Evolutionary conservation across 2,329 filamentous ascomycete species (phyloP), one percentile per base, ranked within the genome.

Genomic region (Botrytis medusae): DNA sequence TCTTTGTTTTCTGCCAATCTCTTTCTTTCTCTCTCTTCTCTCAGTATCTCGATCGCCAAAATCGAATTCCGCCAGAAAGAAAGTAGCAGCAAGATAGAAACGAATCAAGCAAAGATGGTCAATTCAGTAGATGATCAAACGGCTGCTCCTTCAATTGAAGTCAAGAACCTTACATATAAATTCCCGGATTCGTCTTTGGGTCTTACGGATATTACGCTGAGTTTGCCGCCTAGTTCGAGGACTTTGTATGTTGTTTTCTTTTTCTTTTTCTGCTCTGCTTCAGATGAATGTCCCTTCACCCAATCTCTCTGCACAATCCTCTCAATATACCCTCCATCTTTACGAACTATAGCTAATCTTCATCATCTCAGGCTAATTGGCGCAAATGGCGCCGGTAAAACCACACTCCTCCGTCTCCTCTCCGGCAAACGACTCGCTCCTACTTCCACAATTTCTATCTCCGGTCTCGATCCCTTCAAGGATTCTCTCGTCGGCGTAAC

Each of bases 341-440:
- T 29, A 5, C 4, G 6, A 25, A n/a, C 1, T 0, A 81, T 83
- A 88, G 78, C 91, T 96, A 78, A 89, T 86, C 51, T 84, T 84
- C 90, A 98, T 72, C 94, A 90, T 76, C 18, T 44, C 25, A 73
- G 71, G 62, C n/a, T 99, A 98, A 97, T 99, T 80, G 96, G 96
- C 79, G 95, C 96, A 82, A 99, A 99, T 83, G 96, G 96, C 76
- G 95, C 96, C 32, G 96, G 96, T 77, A 99, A 99, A 85, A 98
- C 96, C 14, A 99, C 96, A 0, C 91, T 99, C 73, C 91, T 99
- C 64, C 95, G 81, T 74, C 92, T 99, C 62, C 90, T 99, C 74
- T 94, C 95, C 29, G 96, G 96, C 81, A 98, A 98, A 86, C 94
- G 95, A 73, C 93, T 99, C 79, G 92, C 95, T 1, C 95, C 96